These are phyloP conservation scores for Colletotrichum destructivum DNA, from an alignment of 2,329 filamentous ascomycete species.

Conservation along the genomic window DNA sequence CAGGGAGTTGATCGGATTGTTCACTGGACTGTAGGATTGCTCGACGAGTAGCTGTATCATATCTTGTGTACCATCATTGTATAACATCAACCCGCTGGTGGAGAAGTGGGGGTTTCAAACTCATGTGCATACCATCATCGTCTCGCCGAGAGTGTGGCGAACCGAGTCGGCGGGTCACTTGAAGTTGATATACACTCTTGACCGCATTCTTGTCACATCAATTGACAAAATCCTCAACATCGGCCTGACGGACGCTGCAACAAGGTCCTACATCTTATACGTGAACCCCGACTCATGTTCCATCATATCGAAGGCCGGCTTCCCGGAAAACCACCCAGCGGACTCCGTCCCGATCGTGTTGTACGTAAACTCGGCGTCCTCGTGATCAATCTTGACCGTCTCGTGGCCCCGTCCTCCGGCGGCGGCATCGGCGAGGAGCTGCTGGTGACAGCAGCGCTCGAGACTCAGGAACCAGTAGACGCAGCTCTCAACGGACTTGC, in stretches of 20 bases:
- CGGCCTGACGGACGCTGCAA: too few relatives aligned
- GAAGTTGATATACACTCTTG: background rate
- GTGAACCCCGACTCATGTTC: conserved; percentile 33
- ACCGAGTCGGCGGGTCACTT: too few relatives aligned
- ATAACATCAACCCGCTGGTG: conserved; percentile 8
- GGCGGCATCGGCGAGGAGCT: conserved; percentile 71
- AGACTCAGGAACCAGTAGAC: conserved; percentile 70
- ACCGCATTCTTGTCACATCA: background rate
- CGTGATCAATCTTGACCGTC: conserved; percentile 77
- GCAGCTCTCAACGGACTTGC: conserved; percentile 63
- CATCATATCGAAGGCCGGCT: conserved; percentile 77
- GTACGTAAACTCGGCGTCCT: conserved; percentile 78
- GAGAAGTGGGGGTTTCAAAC: background rate
- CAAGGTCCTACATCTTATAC: conserved; percentile 28
- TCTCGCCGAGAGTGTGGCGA: too few relatives aligned
- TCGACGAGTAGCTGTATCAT: conserved; percentile 64
- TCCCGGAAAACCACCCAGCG: conserved; percentile 80
- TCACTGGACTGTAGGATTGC: conserved; percentile 78
- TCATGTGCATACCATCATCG: too few relatives aligned
- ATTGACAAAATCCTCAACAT: too few relatives aligned
- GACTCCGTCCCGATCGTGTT: conserved; percentile 73
- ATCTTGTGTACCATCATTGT: conserved; percentile 19
- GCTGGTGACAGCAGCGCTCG: conserved; percentile 64
- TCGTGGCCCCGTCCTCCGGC: conserved; percentile 73
- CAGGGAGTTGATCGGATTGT: conserved; percentile 85